Conservation (phyloP, 805 yeast species). For the Candida parachauliodes region DNA sequence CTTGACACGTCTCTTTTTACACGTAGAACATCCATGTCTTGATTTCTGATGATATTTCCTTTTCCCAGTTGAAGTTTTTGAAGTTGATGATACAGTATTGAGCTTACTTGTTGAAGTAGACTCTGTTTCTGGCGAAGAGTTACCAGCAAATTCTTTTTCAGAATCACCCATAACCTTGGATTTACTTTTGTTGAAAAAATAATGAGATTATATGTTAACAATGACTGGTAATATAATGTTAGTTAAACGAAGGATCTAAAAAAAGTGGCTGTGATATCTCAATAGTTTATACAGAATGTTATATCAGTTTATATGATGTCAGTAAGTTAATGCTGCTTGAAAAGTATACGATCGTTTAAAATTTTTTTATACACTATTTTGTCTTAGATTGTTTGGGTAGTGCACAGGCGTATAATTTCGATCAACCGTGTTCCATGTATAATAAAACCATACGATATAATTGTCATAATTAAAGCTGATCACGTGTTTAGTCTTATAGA, state of each 20-base stretch:
- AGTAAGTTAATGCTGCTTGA: too few species aligned
- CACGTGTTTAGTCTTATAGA: too few species aligned
- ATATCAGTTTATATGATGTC: too few species aligned
- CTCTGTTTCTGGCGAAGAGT: background rate
- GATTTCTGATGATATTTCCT: slow-evolving; percentile 64
- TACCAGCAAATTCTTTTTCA: background rate
- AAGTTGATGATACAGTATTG: background rate
- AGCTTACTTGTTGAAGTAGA: background rate
- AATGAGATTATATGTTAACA: background rate
- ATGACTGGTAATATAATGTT: background rate
- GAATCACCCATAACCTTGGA: background rate
- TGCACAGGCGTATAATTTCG: too few species aligned
- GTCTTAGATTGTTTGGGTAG: too few species aligned
- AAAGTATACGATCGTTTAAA: too few species aligned
- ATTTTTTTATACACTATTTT: too few species aligned
- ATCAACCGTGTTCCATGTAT: too few species aligned
- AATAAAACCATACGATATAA: too few species aligned
- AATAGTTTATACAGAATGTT: too few species aligned
- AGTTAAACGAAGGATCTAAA: too few species aligned
- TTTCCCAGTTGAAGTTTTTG: slow-evolving; percentile 52
- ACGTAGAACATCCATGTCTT: slow-evolving; percentile 22
- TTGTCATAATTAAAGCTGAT: too few species aligned
- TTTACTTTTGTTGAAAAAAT: slow-evolving; percentile 2
- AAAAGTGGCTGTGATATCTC: background rate
- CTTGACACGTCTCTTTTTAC: slow-evolving; percentile 20